Conservation (phyloP, 2,329 filamentous ascomycete genomes). For the Colletotrichum camelliae region DNA sequence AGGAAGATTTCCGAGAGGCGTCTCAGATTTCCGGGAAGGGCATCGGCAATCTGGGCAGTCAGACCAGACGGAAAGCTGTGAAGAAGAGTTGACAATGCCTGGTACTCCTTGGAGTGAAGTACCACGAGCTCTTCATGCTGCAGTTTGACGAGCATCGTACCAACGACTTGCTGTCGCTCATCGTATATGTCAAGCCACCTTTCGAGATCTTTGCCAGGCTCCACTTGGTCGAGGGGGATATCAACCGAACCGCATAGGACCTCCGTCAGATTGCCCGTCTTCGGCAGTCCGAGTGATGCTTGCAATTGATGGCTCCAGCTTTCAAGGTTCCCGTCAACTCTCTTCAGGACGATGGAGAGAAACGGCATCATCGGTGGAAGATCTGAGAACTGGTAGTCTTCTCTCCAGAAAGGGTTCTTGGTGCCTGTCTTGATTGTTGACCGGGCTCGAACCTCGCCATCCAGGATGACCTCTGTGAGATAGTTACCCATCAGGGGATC, state of each 20-base stretch:
- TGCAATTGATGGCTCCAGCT: slow-evolving; percentile 50
- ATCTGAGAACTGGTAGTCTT: slow-evolving; percentile 79
- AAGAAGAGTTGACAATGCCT: slow-evolving; percentile 79
- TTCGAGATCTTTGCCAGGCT: slow-evolving; percentile 79
- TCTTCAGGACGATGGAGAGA: slow-evolving; percentile 75
- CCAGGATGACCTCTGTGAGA: slow-evolving; percentile 78
- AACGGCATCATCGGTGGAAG: slow-evolving; percentile 72
- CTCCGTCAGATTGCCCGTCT: slow-evolving; percentile 52
- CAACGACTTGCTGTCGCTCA: slow-evolving; percentile 75
- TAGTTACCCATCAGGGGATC: slow-evolving; percentile 70
- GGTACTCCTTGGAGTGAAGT: slow-evolving; percentile 84
- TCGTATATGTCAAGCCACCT: slow-evolving; percentile 88
- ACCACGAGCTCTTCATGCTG: slow-evolving; percentile 90
- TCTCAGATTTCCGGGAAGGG: slow-evolving; percentile 78
- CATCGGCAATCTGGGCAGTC: slow-evolving; percentile 82
- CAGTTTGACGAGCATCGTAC: slow-evolving; percentile 84
- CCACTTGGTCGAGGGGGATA: slow-evolving; percentile 78
- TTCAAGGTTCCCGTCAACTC: slow-evolving; percentile 58
- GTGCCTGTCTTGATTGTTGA: slow-evolving; percentile 76
- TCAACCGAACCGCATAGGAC: slow-evolving; percentile 76
- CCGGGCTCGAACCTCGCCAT: slow-evolving; percentile 78
- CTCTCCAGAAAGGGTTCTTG: slow-evolving; percentile 81
- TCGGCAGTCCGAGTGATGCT: slow-evolving; percentile 46
- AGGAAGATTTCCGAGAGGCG: slow-evolving; percentile 85
- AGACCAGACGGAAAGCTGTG: slow-evolving; percentile 85